Base-by-base conservation (phyloP, 345 rosid genomes). In the Garcia nutans region DNA sequence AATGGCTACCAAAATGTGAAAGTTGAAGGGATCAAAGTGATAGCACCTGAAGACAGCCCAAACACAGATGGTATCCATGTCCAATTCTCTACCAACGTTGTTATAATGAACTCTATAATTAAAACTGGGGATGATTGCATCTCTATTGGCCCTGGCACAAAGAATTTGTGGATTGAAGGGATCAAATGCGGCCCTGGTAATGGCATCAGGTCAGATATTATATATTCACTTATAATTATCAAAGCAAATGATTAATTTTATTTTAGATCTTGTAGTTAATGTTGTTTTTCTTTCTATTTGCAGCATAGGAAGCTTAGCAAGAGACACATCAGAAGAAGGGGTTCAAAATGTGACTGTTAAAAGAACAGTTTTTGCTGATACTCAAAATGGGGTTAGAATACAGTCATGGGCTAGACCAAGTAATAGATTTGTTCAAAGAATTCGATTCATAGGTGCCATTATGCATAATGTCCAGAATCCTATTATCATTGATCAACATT, bases 361-460 rank as follows among this genome's bases (percentile, higher is more conserved):
- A 24, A 83, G 60, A 5, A 78, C 87, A 11, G 65, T 67, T 16
- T 91, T 91, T 20, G 19, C 54, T 20, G 74, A 78, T 33, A 81
- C 93, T 1, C 78, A 78, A 70, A 91, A 87, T 76, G 96, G 96
- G 3, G 1, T 91, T 19, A 82, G 92, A 64, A 88, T 91, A 56
- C 89, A 89, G 56, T 87, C 92, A 13, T 91, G 96, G 93, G 92
- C 89, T 5, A 88, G 87, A 44, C 81, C 84, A 2, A 91, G 96
- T 74, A 86, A 50, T 2, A 92, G 96, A 1, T 89, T 86, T 44
- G 92, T 87, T 0, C 74, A 71, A 50, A 80, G 82, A 16, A 78
- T 88, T 74, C 76, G 78, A 37, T 91, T 89, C 75, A 54, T 73
- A 8, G 77, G 76, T 2, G 79, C 85, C 0, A 10, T 33, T 16